These are phyloP conservation scores for Candida koratica DNA, from an alignment of 805 yeast genomes.

Conservation along the genomic window DNA sequence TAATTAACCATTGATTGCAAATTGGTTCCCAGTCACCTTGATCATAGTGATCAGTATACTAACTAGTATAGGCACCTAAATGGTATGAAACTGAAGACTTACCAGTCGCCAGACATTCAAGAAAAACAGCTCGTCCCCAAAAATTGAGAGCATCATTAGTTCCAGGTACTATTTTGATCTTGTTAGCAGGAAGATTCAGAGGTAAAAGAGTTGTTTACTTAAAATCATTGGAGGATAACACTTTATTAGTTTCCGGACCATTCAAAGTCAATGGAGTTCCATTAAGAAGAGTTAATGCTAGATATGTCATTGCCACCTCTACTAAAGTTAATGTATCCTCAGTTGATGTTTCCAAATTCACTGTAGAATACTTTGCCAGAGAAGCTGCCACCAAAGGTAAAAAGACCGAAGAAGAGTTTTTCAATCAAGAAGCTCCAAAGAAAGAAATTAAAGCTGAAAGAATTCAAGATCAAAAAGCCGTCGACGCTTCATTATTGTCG, in stretches of 20 bases:
- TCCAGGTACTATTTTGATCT: conserved; percentile 96
- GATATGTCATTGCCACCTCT: conserved; percentile 98
- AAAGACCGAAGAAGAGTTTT: conserved; percentile 91
- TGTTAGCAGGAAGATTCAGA: conserved; percentile 99
- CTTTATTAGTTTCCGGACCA: conserved; percentile 95
- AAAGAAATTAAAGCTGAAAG: conserved; percentile 89
- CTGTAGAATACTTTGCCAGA: conserved; percentile 93
- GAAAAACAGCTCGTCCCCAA: conserved; percentile 91
- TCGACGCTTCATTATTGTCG: conserved; percentile 87
- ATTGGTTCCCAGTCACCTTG: too few species aligned
- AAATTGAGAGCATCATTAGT: conserved; percentile 92
- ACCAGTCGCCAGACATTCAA: conserved; percentile 81
- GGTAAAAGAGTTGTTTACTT: conserved; percentile 99
- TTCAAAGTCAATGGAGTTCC: conserved; percentile 99
- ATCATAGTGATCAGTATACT: too few species aligned
- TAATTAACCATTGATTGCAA: too few species aligned
- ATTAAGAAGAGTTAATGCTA: conserved; percentile 97
- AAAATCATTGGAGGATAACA: conserved; percentile 96
- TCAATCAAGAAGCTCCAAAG: conserved; percentile 72
- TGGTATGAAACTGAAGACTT: conserved; percentile 94
- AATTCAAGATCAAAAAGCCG: conserved; percentile 92
- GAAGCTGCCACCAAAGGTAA: conserved; percentile 80
- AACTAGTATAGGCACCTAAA: conserved; percentile 61
- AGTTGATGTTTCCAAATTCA: conserved; percentile 86
- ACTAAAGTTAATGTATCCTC: conserved; percentile 78